Percentiles rank a stretch among this genome's conserved stretches.
Evolutionary conservation across 106 monocot species (phyloP).

Genomic region (Hemerocallis citrina): DNA sequence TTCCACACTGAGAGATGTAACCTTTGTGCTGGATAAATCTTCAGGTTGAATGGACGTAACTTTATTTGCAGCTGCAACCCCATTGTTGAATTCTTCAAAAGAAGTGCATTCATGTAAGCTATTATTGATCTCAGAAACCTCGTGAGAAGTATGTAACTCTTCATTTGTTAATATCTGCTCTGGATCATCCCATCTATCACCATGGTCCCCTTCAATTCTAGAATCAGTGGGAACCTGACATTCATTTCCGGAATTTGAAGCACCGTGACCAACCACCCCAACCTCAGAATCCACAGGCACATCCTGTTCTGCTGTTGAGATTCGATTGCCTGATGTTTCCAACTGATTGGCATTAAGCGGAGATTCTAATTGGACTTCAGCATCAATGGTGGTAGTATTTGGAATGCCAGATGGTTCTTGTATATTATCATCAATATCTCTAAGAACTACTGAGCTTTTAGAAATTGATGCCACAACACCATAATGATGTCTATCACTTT

Average conservation of each 20-base stretch:
- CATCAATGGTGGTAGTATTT: conserved; percentile 9
- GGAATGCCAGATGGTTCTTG: conserved; percentile 8
- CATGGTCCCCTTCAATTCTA: conserved; percentile 4
- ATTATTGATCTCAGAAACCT: conserved; percentile 12
- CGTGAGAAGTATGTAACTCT: conserved; percentile 3
- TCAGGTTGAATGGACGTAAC: background rate
- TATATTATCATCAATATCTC: conserved; percentile 17
- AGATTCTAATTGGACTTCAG: conserved; percentile 8
- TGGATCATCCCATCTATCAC: conserved; percentile 3
- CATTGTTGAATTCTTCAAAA: background rate
- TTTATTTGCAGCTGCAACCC: background rate
- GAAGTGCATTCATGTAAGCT: background rate
- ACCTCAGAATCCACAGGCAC: background rate
- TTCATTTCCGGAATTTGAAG: conserved; percentile 6
- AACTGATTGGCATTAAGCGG: background rate
- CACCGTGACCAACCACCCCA: background rate
- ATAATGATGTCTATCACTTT: conserved; percentile 9
- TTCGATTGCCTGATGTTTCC: background rate
- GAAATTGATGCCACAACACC: conserved; percentile 13
- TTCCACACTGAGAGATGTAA: conserved; percentile 1
- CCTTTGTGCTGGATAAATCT: conserved; percentile 2
- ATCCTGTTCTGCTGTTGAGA: conserved; percentile 1
- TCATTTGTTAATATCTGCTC: conserved; percentile 8
- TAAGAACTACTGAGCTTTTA: conserved; percentile 10
- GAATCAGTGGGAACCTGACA: background rate